These are phyloP conservation scores for Magnolia kwangsiensis DNA, from an alignment of 164 flowering plant species.

Conservation along the genomic window DNA sequence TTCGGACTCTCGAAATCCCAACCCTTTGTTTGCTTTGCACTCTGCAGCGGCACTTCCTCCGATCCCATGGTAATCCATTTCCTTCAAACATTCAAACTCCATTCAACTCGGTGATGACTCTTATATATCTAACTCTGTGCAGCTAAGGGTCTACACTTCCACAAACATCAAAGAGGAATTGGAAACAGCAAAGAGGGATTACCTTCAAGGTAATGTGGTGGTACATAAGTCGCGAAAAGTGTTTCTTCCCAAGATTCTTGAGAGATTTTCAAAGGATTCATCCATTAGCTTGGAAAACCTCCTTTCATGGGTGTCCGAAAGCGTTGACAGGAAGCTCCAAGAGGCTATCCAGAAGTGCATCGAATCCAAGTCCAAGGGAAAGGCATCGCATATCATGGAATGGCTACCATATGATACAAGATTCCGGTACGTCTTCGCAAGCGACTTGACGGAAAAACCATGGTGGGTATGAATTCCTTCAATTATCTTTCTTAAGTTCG, in stretches of 20 bases:
- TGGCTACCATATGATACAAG: slow-evolving; percentile 77
- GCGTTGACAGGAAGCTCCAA: slow-evolving; percentile 62
- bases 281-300: slow-evolving; percentile 46
- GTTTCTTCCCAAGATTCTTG: slow-evolving; percentile 63
- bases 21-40: slow-evolving; percentile 69
- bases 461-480: slow-evolving; percentile 43
- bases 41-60: slow-evolving; percentile 76
- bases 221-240: slow-evolving; percentile 73
- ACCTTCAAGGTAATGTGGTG: slow-evolving; percentile 64
- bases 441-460: slow-evolving; percentile 63
- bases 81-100: neutral
- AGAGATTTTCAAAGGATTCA: slow-evolving; percentile 66
- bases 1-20: slow-evolving; percentile 43
- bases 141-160: slow-evolving; percentile 79
- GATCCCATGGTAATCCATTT: slow-evolving; percentile 71
- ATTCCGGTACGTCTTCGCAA: slow-evolving; percentile 57
- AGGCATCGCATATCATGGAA: slow-evolving; percentile 54
- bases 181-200: slow-evolving; percentile 62
- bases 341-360: slow-evolving; percentile 59
- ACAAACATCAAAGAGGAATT: slow-evolving; percentile 59
- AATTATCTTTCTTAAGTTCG: neutral
- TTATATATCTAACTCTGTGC: slow-evolving; percentile 8
- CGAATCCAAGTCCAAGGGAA: slow-evolving; percentile 35
- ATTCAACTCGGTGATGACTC: neutral
- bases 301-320: slow-evolving; percentile 57